A percentile compares a stretch with the other conserved stretches of the same genome.
phyloP scores from a whole-genome alignment of 2,329 filamentous ascomycete genomes.

The Colletotrichum sp. region DNA sequence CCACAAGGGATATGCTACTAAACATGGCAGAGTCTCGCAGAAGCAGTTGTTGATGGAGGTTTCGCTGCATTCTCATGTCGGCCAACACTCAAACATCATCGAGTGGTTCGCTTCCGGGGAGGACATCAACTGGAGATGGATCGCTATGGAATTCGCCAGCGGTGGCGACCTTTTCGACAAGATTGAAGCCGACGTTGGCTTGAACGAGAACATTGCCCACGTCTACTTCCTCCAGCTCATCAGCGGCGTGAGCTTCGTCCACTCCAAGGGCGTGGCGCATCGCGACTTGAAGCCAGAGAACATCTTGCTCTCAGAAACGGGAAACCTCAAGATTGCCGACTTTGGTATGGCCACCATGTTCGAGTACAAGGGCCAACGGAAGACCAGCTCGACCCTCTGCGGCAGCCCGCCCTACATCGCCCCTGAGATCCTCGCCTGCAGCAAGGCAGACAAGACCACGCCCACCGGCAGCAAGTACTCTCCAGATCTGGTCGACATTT shows the following conservation, averaged over 20 bases:
- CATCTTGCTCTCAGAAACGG: constrained; percentile 83
- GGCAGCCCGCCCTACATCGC: constrained; percentile 97
- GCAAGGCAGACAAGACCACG: constrained; percentile 46
- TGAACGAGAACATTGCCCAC: constrained; percentile 93
- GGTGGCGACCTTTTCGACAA: constrained; percentile 99
- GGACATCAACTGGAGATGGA: constrained; percentile 90
- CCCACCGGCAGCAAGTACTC: constrained; percentile 66
- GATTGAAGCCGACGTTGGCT: constrained; percentile 95
- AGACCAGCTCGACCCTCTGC: constrained; percentile 87
- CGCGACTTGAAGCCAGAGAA: constrained; percentile 95
- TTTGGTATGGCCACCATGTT: constrained; percentile 97
- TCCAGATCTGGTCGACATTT: constrained; percentile 87
- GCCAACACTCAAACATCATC: constrained; percentile 91
- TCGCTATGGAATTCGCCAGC: constrained; percentile 96
- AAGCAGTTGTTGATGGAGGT: constrained; percentile 95
- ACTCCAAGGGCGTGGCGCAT: constrained; percentile 93
- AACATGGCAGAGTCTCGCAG: constrained; percentile 83
- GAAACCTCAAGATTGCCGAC: constrained; percentile 92
- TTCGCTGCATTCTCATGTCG: constrained; percentile 85
- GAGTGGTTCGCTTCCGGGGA: constrained; percentile 89
- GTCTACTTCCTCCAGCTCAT: constrained; percentile 95
- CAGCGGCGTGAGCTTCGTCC: constrained; percentile 91
- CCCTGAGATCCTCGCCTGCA: constrained; percentile 78
- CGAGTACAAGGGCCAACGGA: constrained; percentile 82
- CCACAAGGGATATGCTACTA: constrained; percentile 93